phyloP scores from a whole-genome alignment of 345 rosid genomes.

The Eucalyptus sp. region DNA sequence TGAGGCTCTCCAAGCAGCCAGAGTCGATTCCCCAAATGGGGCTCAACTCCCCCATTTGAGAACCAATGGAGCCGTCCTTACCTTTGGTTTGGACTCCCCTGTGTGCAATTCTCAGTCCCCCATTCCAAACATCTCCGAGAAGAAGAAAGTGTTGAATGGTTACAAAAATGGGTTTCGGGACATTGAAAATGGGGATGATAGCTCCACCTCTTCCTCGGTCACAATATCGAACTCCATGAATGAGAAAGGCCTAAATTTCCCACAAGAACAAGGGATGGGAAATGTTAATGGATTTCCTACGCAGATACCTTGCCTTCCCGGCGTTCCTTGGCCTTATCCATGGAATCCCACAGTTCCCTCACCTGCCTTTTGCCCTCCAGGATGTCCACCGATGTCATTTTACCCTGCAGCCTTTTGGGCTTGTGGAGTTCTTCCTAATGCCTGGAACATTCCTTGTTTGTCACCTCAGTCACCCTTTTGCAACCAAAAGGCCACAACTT shows the following conservation, averaged over 20 bases:
- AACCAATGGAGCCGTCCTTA: constrained; percentile 44
- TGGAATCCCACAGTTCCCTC: constrained; percentile 53
- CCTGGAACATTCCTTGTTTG: constrained; percentile 56
- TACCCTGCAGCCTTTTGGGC: constrained; percentile 57
- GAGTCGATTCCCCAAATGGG: constrained; percentile 31
- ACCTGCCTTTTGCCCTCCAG: constrained; percentile 47
- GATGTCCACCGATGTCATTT: constrained; percentile 44
- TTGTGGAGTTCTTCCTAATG: constrained; percentile 19
- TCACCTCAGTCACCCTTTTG: constrained; percentile 35
- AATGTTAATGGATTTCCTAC: constrained; percentile 36
- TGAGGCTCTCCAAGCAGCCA: constrained; percentile 58
- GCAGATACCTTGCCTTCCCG: constrained; percentile 34
- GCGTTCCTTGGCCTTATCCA: constrained; percentile 79
- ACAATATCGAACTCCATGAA: constrained; percentile 26
- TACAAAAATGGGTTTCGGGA: constrained; percentile 16
- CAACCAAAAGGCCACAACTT: constrained; percentile 17
- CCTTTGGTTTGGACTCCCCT: constrained; percentile 41
- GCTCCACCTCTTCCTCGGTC: constrained; percentile 40
- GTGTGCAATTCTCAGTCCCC: constrained; percentile 24
- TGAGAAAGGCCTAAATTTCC: constrained; percentile 8
- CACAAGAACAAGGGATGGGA: constrained; percentile 14
- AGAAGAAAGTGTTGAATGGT: constrained; percentile 27
- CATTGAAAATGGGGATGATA: constrained; percentile 42
- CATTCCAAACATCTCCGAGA: constrained; percentile 27
- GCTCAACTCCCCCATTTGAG: constrained; percentile 20